phyloP scores from a whole-genome alignment of 108 stramenopile genomes.

The Cyclostephanos tholiformis region DNA sequence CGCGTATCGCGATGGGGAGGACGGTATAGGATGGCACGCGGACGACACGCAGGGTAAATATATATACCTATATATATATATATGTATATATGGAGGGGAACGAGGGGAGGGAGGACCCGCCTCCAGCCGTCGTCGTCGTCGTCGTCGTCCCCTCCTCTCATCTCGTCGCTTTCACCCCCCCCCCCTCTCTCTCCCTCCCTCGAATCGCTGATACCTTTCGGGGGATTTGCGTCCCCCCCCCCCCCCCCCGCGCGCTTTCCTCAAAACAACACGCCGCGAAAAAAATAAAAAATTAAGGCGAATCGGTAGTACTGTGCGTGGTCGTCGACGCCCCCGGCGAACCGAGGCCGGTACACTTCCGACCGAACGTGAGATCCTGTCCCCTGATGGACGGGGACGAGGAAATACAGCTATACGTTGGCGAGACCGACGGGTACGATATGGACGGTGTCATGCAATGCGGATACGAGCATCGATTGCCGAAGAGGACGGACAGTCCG shows the following conservation, averaged over 20 bases:
- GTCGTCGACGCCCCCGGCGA: constrained; percentile 41
- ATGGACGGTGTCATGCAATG: constrained; percentile 64
- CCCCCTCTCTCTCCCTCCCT: too few relatives aligned
- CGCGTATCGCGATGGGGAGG: constrained; percentile 53
- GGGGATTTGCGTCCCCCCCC: too few relatives aligned
- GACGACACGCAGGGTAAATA: constrained; percentile 55
- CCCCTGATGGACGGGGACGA: constrained; percentile 35
- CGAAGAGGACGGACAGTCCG: constrained; percentile 14
- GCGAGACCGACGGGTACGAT: constrained; percentile 57
- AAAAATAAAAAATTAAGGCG: too few relatives aligned
- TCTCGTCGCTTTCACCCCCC: too few relatives aligned
- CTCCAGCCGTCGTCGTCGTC: too few relatives aligned
- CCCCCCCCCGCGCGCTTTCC: too few relatives aligned
- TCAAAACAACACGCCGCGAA: too few relatives aligned
- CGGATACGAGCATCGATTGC: constrained; percentile 52
- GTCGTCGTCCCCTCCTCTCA: too few relatives aligned
- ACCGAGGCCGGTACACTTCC: constrained; percentile 26
- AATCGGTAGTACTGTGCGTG: constrained; percentile 47
- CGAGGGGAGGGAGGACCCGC: too few relatives aligned
- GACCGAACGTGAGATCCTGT: constrained; percentile 29
- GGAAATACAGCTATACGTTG: constrained; percentile 45
- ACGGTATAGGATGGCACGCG: constrained; percentile 63
- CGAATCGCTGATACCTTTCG: too few relatives aligned
- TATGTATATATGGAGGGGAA: too few relatives aligned
- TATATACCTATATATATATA: too few relatives aligned